Conservation (phyloP, 495 filamentous ascomycete genomes). For the Penicillium paradoxum region DNA sequence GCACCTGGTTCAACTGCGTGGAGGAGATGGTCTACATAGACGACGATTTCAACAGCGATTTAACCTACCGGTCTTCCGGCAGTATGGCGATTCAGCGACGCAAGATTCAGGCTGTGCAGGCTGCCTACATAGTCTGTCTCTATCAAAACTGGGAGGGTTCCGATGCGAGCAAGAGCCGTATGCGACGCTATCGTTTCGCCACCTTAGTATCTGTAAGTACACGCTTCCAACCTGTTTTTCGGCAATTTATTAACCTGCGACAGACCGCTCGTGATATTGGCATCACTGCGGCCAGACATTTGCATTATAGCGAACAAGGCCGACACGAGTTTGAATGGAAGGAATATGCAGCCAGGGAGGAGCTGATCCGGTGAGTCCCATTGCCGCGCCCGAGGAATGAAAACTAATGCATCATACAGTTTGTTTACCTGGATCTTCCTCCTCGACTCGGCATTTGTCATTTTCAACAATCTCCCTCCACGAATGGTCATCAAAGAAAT, state of each 20-base stretch:
- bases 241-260: not conserved
- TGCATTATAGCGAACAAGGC: constrained; percentile 10
- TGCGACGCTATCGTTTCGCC: constrained; percentile 18
- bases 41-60: constrained; percentile 23
- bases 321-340: constrained; percentile 23
- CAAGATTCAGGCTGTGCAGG: constrained; percentile 20
- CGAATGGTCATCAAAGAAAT: constrained; percentile 31
- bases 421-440: constrained; percentile 24
- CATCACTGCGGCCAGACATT: constrained; percentile 14
- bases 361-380: constrained; percentile 16
- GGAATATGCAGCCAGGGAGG: constrained; percentile 19
- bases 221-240: not conserved
- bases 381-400: not conserved
- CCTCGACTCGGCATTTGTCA: constrained; percentile 24
- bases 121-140: constrained; percentile 25
- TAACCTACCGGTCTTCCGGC: not conserved
- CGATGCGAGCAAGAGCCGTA: constrained; percentile 19
- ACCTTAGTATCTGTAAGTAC: constrained; percentile 20
- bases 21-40: constrained; percentile 23
- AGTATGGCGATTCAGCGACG: constrained; percentile 5
- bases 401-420: not conserved
- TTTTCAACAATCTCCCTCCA: constrained; percentile 29
- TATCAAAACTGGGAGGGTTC: constrained; percentile 27
- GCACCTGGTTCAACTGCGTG: constrained; percentile 22
- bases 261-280: constrained; percentile 23